These are phyloP conservation scores for Chalciporus sphaerocephalus DNA, from an alignment of 768 basidiomycete species.

Conservation along the genomic window DNA sequence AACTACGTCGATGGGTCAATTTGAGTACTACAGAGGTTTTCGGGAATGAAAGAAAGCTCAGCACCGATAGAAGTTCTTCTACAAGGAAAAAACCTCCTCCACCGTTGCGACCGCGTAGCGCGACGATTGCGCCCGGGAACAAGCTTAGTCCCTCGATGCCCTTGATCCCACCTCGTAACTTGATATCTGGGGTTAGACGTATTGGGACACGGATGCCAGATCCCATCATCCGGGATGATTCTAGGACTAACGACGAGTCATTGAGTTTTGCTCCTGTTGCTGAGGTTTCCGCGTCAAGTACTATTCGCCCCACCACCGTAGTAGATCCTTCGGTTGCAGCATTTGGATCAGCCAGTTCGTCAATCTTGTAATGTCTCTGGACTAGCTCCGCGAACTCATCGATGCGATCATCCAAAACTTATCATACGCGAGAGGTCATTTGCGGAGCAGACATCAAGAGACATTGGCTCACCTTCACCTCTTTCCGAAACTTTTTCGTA, in stretches of 20 bases:
- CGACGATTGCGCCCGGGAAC: conserved; percentile 87
- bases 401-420: conserved; percentile 83
- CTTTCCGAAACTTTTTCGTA: conserved; percentile 85
- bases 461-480: conserved; percentile 58
- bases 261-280: conserved; percentile 61
- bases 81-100: conserved; percentile 85
- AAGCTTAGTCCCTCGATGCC: conserved; percentile 67
- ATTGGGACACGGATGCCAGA: conserved; percentile 67
- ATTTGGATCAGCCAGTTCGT: conserved; percentile 77
- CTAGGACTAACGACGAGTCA: conserved; percentile 71
- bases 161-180: conserved; percentile 57
- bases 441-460: neutral
- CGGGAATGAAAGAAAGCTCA: conserved; percentile 1
- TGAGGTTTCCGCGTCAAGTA: conserved; percentile 59
- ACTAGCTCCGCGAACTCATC: conserved; percentile 80
- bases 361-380: conserved; percentile 59
- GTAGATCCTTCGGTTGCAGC: conserved; percentile 54
- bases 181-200: conserved; percentile 61
- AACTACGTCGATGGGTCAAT: conserved; percentile 41
- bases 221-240: conserved; percentile 73
- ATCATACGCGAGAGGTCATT: neutral
- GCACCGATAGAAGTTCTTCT: conserved; percentile 74
- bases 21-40: neutral
- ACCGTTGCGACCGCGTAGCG: conserved; percentile 84
- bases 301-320: conserved; percentile 69